Evolutionary conservation across 345 rosid species (phyloP), one percentile per base, ranked within the genome.

Genomic region (Raphanus raphanistrum): DNA sequence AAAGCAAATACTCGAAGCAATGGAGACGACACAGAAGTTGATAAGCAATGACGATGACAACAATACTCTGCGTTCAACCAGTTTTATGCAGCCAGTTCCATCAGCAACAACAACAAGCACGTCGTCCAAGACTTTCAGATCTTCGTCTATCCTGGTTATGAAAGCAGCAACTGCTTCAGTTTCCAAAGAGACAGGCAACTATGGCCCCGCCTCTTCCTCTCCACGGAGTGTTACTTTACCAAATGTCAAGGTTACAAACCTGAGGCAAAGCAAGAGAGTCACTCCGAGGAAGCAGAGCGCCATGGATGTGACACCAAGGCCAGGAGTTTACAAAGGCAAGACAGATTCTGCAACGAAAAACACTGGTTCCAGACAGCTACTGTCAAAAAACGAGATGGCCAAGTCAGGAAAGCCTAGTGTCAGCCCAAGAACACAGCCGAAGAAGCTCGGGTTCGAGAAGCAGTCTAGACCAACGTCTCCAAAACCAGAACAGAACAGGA

Each of bases 1-100:
- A 35, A 89, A 90, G 80, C 98, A 90, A 78, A 89, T 88, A 79
- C 93, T 90, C 59, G 93, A 86, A 82, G 96, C 92, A 61, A 92
- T 87, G 93, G 91, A 91, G 78, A 90, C 87, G 83, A 82, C 85
- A 1, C 85, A 88, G 60, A 84, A 83, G 50, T 66, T 76, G 63
- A 68, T 79, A 29, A 52, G 31, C 58, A 74, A 63, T 7, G 85
- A 84, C 15, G 76, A 82, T 55, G 80, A 89, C 63, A 78, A 82
- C 76, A 79, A 71, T 63, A 76, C 33, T 72, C 43, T 80, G 66
- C 79, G 72, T 32, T 73, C 79, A 62, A 70, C 10, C 35, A 80
- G 43, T 62, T 50, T 79, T 67, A 76, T 76, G 61, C 63, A 70
- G 69, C 82, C 82, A 63, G 72, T 57, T 74, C 82, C 88, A 76